phyloP scores from a whole-genome alignment of 768 basidiomycete species.

The Porphyrellus cyaneotinctus region DNA sequence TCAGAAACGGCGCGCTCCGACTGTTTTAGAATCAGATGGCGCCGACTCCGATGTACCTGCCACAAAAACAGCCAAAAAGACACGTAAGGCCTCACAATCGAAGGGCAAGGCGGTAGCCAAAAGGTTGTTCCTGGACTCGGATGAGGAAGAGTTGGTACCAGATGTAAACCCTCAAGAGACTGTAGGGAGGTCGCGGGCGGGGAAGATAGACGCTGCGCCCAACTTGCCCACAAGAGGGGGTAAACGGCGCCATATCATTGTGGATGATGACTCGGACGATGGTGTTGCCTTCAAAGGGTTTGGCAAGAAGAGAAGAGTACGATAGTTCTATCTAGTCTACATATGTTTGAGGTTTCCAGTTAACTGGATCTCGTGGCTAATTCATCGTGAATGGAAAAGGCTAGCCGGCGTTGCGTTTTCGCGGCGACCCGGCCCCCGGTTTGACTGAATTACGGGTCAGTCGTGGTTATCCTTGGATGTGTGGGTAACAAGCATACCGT shows the following conservation, averaged over 20 bases:
- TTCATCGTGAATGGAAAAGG: slow-evolving; percentile 81
- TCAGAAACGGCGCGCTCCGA: slow-evolving; percentile 25
- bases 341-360: background rate
- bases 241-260: slow-evolving; percentile 36
- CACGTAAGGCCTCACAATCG: slow-evolving; percentile 22
- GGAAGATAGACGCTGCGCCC: slow-evolving; percentile 4
- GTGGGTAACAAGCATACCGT: slow-evolving; percentile 41
- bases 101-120: slow-evolving; percentile 28
- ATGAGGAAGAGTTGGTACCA: slow-evolving; percentile 34
- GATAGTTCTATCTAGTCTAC: slow-evolving; percentile 8
- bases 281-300: slow-evolving; percentile 69
- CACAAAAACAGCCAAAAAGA: slow-evolving; percentile 12
- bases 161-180: background rate
- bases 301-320: slow-evolving; percentile 28
- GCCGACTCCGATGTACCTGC: slow-evolving; percentile 23
- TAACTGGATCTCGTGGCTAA: slow-evolving; percentile 30
- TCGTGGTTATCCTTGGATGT: background rate
- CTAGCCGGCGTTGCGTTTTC: slow-evolving; percentile 80
- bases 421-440: slow-evolving; percentile 87
- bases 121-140: slow-evolving; percentile 51
- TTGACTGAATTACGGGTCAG: slow-evolving; percentile 43
- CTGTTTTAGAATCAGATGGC: slow-evolving; percentile 41
- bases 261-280: slow-evolving; percentile 70
- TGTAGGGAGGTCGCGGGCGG: background rate
- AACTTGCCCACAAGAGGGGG: slow-evolving; percentile 10